These are phyloP conservation scores for Hypoxylon sp. DNA, from an alignment of 2,329 filamentous ascomycete species.

Conservation along the genomic window DNA sequence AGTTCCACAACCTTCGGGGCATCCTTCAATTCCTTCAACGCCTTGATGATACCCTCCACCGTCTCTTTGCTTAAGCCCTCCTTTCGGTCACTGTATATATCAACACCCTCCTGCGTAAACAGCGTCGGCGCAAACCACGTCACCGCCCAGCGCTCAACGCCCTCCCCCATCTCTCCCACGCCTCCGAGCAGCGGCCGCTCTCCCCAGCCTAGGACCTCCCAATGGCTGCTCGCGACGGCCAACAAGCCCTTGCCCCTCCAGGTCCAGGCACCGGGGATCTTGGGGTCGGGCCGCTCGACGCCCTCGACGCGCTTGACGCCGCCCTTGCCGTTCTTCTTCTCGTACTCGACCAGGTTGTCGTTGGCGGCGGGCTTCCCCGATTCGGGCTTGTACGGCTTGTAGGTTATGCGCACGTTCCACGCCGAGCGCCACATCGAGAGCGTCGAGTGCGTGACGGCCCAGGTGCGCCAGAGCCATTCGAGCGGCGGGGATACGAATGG, in stretches of 20 bases:
- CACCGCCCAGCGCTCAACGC: conserved; percentile 76
- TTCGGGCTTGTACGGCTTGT: conserved; percentile 64
- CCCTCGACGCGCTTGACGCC: conserved; percentile 73
- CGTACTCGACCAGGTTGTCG: conserved; percentile 77
- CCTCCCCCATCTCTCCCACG: conserved; percentile 51
- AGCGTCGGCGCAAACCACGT: conserved; percentile 87
- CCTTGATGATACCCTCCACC: conserved; percentile 67
- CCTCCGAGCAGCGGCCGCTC: conserved; percentile 58
- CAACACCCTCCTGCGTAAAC: conserved; percentile 85
- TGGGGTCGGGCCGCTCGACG: conserved; percentile 65
- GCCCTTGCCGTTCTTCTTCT: conserved; percentile 57
- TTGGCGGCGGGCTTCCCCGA: conserved; percentile 60
- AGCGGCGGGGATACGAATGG: conserved; percentile 62
- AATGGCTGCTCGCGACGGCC: conserved; percentile 78
- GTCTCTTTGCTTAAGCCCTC: conserved; percentile 71
- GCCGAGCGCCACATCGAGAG: conserved; percentile 84
- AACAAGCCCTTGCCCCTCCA: conserved; percentile 85
- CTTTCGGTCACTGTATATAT: conserved; percentile 77
- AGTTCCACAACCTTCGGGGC: conserved; percentile 67
- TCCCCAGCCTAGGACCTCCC: conserved; percentile 86
- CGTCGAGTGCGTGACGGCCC: conserved; percentile 81
- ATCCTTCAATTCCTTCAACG: conserved; percentile 64
- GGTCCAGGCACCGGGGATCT: conserved; percentile 66
- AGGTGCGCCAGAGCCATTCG: conserved; percentile 73
- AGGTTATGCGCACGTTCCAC: conserved; percentile 84